Evolutionary conservation across 805 yeast genomes (phyloP).

Genomic region (Wickerhamiella kurtzmanii): DNA sequence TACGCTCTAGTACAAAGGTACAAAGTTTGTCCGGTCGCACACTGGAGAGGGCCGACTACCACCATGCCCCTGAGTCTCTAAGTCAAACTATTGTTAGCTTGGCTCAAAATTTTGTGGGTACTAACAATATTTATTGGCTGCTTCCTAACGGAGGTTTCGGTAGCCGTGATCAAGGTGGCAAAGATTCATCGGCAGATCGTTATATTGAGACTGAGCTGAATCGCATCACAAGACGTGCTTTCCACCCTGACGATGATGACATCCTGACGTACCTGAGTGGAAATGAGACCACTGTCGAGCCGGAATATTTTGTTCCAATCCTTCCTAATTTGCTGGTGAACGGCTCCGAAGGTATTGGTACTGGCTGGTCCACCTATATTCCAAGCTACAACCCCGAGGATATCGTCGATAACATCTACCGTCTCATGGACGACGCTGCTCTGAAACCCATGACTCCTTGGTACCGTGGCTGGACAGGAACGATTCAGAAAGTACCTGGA

Average conservation of each 20-base stretch:
- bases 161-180: slow-evolving; percentile 92
- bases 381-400: slow-evolving; percentile 86
- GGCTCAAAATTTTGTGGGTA: slow-evolving; percentile 90
- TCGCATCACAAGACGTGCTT: slow-evolving; percentile 60
- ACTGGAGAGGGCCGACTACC: slow-evolving; percentile 80
- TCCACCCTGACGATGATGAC: slow-evolving; percentile 69
- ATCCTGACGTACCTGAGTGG: slow-evolving; percentile 71
- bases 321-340: slow-evolving; percentile 89
- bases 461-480: slow-evolving; percentile 93
- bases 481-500: slow-evolving; percentile 39
- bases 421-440: slow-evolving; percentile 60
- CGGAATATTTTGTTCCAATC: slow-evolving; percentile 90
- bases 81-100: slow-evolving; percentile 82
- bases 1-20: slow-evolving; percentile 69
- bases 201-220: slow-evolving; percentile 81
- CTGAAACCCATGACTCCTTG: slow-evolving; percentile 72
- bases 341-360: slow-evolving; percentile 96
- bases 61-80: slow-evolving; percentile 85
- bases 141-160: slow-evolving; percentile 94
- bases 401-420: slow-evolving; percentile 58
- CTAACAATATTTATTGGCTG: slow-evolving; percentile 73
- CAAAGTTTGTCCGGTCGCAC: slow-evolving; percentile 84
- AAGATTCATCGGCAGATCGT: slow-evolving; percentile 97
- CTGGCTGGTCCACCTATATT: slow-evolving; percentile 94
- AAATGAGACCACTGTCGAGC: slow-evolving; percentile 89